A percentile compares a stretch with the other conserved stretches of the same genome.
Evolutionary conservation across 1,284 basidiomycete genomes (phyloP).

Genomic region (Marasmius oreades): DNA sequence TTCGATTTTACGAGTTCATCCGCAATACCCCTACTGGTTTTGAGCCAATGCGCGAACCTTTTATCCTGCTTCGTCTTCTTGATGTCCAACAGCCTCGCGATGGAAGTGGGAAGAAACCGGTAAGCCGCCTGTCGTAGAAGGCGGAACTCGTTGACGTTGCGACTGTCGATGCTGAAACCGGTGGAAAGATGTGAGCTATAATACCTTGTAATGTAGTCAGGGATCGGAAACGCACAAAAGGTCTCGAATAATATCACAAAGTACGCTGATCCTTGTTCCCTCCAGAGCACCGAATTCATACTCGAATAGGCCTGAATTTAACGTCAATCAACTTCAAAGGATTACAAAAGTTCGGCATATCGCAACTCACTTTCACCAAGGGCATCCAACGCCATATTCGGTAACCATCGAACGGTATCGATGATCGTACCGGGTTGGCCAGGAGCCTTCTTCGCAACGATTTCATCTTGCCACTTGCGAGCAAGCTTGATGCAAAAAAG

Average conservation of each 20-base stretch:
- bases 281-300: background rate
- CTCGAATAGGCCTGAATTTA: background rate
- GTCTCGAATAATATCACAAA: background rate
- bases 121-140: background rate
- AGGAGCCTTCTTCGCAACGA: background rate
- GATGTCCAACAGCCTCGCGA: background rate
- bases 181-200: background rate
- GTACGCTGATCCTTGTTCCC: background rate
- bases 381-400: background rate
- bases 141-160: background rate
- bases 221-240: background rate
- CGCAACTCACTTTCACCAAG: background rate
- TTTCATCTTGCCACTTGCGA: background rate
- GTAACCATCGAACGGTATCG: background rate
- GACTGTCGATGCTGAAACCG: background rate
- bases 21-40: background rate
- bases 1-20: background rate
- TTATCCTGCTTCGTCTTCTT: background rate
- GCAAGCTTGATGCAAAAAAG: background rate
- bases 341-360: background rate
- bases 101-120: background rate
- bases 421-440: background rate
- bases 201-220: background rate
- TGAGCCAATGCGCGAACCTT: background rate
- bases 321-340: too few species aligned